Evolutionary conservation across 345 rosid species (phyloP), one percentile per base, ranked within the genome.

Genomic region (Lumnitzera littorea): DNA sequence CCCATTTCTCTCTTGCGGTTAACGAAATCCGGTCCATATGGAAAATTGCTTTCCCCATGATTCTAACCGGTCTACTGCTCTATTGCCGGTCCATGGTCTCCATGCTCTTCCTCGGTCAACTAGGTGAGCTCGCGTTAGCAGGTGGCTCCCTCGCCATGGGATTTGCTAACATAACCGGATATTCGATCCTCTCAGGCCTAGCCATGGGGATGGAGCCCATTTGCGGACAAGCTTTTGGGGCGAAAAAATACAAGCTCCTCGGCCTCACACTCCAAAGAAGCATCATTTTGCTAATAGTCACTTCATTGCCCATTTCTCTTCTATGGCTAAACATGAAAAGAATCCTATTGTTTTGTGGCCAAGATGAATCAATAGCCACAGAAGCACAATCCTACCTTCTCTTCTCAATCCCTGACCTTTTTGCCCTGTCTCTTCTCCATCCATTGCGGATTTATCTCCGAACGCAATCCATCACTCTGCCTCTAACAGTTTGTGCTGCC

Each of bases 151-250:
- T 91, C 12, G 98, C 96, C 16, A 48, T 84, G 2, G 95, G 87
- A 15, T 91, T 91, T 43, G 96, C 96, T 15, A 91, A 91, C 75
- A 89, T 91, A 50, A 86, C 92, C 3, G 98, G 96, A 2, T 89
- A 91, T 70, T 89, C 98, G 16, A 61, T 91, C 61, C 88, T 89
- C 56, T 87, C 96, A 3, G 98, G 98, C 52, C 81, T 91, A 2
- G 86, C 94, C 66, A 79, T 81, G 83, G 98, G 96, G 3, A 91
- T 89, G 85, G 98, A 91, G 64, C 85, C 96, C 10, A 83, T 91
- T 24, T 91, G 98, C 60, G 86, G 91, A 0, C 98, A 91, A 69
- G 91, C 96, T 25, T 82, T 79, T 31, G 98, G 98, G 20, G 98
- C 98, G 16, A 72, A 67, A 64, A 84, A 70, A 3, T 78, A 78